Conservation (phyloP, 2,329 filamentous ascomycete genomes). For the Curvularia verruculosa region DNA sequence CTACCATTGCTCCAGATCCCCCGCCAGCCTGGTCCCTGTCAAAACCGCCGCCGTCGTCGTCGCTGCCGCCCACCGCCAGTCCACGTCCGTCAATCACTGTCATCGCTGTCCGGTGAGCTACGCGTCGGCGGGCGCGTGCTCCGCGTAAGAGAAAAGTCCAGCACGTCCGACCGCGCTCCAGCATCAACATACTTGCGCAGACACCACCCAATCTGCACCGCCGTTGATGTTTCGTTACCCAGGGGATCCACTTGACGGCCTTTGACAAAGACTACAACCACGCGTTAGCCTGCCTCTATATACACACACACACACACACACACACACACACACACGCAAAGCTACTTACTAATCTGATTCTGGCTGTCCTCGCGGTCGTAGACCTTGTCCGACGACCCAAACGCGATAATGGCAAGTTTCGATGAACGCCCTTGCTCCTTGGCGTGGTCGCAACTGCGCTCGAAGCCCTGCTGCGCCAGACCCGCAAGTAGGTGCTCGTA, state of each 20-base stretch:
- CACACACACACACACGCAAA: neutral
- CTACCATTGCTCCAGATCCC: too few species aligned
- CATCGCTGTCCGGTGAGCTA: constrained; percentile 41
- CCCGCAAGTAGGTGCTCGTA: constrained; percentile 55
- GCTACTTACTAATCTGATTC: constrained; percentile 49
- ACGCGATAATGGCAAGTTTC: constrained; percentile 54
- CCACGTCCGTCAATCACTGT: constrained; percentile 35
- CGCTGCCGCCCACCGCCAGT: neutral
- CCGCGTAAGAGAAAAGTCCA: constrained; percentile 53
- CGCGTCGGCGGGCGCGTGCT: constrained; percentile 47
- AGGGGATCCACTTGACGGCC: constrained; percentile 52
- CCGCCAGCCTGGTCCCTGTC: neutral
- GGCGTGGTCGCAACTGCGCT: constrained; percentile 37
- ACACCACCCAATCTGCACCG: constrained; percentile 55
- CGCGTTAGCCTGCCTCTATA: constrained; percentile 3
- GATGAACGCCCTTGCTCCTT: constrained; percentile 37
- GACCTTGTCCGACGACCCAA: constrained; percentile 55
- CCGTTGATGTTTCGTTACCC: constrained; percentile 49
- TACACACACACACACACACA: too few species aligned
- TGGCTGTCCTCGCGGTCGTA: constrained; percentile 56
- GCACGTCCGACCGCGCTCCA: constrained; percentile 51
- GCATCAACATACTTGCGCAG: constrained; percentile 54
- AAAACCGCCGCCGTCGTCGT: neutral
- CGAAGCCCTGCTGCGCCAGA: constrained; percentile 49
- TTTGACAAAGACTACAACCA: constrained; percentile 49